phyloP scores from a whole-genome alignment of 306 rosid species.

The Sechiopsis laciniata region DNA sequence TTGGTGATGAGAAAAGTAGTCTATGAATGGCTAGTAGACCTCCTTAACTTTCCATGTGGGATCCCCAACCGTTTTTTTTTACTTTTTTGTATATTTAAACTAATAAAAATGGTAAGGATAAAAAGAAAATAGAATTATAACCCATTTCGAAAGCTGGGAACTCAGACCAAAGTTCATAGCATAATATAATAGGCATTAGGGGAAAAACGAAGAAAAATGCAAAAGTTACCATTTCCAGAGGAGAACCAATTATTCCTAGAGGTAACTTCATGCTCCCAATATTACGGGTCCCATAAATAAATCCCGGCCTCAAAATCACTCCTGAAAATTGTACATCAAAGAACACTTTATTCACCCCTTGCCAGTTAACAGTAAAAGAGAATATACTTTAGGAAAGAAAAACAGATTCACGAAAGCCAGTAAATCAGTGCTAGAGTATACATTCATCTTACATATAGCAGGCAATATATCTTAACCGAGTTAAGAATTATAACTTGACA shows the following conservation, averaged over 20 bases:
- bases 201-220: slow-evolving; percentile 17
- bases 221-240: slow-evolving; percentile 70
- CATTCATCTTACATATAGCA: neutral
- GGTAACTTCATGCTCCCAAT: slow-evolving; percentile 81
- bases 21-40: no score
- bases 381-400: neutral
- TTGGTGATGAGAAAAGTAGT: no score
- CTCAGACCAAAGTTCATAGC: neutral
- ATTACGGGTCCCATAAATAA: slow-evolving; percentile 86
- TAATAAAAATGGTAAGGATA: no score
- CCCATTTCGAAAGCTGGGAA: neutral
- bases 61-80: no score
- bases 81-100: neutral
- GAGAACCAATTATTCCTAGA: slow-evolving; percentile 73
- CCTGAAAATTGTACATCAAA: slow-evolving; percentile 49
- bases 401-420: neutral
- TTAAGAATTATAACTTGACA: neutral
- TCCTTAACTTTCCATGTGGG: no score
- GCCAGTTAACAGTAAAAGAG: neutral
- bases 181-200: neutral
- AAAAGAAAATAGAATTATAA: neutral
- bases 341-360: neutral
- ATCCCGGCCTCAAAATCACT: slow-evolving; percentile 87
- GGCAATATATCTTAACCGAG: neutral
- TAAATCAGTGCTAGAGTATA: neutral